Percentiles rank a stretch among this genome's conserved stretches.
Conservation (phyloP, 495 filamentous ascomycete species). For the Xylaria flabelliformis region DNA sequence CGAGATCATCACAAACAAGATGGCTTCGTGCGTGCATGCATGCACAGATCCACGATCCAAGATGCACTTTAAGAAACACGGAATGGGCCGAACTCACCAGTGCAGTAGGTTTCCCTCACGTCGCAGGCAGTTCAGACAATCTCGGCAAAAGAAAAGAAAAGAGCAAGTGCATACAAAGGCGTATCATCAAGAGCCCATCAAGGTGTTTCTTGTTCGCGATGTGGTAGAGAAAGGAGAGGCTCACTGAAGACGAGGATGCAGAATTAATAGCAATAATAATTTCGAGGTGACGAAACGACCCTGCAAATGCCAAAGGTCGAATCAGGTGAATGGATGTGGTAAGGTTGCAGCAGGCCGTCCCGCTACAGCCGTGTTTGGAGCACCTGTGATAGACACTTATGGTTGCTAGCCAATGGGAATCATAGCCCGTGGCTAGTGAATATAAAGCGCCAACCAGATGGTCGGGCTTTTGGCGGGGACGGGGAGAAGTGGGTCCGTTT, state of each 20-base stretch:
- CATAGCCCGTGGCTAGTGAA: slow-evolving; percentile 19
- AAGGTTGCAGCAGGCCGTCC: slow-evolving; percentile 16
- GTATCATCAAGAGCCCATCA: not conserved
- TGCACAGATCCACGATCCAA: slow-evolving; percentile 17
- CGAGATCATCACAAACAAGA: slow-evolving; percentile 20
- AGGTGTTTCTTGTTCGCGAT: not conserved
- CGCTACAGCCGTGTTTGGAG: slow-evolving; percentile 17
- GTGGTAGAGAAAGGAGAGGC: slow-evolving; percentile 21
- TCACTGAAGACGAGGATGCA: slow-evolving; percentile 22
- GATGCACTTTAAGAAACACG: not conserved
- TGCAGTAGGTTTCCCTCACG: slow-evolving; percentile 9
- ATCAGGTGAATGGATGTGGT: slow-evolving; percentile 26
- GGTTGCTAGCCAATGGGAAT: slow-evolving; percentile 1
- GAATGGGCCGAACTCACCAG: slow-evolving; percentile 21
- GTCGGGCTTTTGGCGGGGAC: slow-evolving; percentile 11
- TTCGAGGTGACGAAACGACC: slow-evolving; percentile 30
- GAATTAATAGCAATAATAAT: slow-evolving; percentile 27
- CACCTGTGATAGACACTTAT: not conserved
- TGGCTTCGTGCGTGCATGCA: slow-evolving; percentile 22
- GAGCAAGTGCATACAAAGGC: not conserved
- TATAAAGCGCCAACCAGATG: not conserved
- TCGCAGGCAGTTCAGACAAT: slow-evolving; percentile 5
- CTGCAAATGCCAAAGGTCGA: slow-evolving; percentile 23
- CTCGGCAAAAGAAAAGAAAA: not conserved
- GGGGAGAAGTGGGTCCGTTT: slow-evolving; percentile 2